Evolutionary conservation across 2,329 filamentous ascomycete species (phyloP).

Genomic region (Trichoderma harzianum): DNA sequence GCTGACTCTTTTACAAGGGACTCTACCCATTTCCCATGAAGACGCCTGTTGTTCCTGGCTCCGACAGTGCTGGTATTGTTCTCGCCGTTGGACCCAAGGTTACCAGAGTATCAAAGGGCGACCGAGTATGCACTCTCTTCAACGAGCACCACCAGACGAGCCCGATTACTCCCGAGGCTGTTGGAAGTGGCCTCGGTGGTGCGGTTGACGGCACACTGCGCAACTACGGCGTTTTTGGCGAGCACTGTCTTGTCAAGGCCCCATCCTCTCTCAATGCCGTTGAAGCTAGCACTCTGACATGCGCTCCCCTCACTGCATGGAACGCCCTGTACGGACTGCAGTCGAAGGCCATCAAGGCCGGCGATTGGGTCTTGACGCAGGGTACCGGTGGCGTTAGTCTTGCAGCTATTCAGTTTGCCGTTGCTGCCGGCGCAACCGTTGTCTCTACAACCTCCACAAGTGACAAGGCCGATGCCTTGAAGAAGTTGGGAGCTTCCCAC

Average conservation of each 20-base stretch:
- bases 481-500: conserved; percentile 40
- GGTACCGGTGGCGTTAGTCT: conserved; percentile 43
- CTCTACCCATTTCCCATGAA: conserved; percentile 25
- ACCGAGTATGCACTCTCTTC: conserved; percentile 44
- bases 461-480: conserved; percentile 35
- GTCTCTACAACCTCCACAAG: conserved; percentile 41
- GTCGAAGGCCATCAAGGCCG: conserved; percentile 27
- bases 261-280: conserved; percentile 47
- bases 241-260: conserved; percentile 58
- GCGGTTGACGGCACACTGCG: conserved; percentile 32
- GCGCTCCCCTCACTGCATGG: conserved; percentile 55
- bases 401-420: conserved; percentile 41
- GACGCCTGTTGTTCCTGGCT: conserved; percentile 32
- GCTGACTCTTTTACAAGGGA: neutral
- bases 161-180: conserved; percentile 31
- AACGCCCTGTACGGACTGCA: conserved; percentile 52
- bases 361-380: conserved; percentile 39
- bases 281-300: conserved; percentile 49
- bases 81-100: conserved; percentile 46
- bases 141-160: conserved; percentile 25
- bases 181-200: conserved; percentile 25
- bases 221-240: conserved; percentile 29
- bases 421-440: conserved; percentile 38
- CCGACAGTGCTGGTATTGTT: conserved; percentile 52
- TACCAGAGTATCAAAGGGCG: conserved; percentile 47